Evolutionary conservation across 2,329 filamentous ascomycete genomes (phyloP).

Genomic region (Lecanicillium sp.): DNA sequence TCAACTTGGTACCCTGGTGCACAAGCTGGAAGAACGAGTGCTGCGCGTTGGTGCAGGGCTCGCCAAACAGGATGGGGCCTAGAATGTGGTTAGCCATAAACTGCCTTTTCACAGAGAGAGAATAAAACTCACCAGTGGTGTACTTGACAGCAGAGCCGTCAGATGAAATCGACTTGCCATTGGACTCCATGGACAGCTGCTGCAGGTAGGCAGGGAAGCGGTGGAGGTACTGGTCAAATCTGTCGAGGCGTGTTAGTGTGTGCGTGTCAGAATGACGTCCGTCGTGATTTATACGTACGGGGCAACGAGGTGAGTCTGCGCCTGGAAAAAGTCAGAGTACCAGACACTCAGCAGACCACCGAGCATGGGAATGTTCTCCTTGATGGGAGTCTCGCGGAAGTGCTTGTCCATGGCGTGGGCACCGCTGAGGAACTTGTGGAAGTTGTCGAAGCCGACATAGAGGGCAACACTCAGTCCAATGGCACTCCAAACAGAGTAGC

Average conservation of each 20-base stretch:
- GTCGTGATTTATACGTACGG: conserved; percentile 60
- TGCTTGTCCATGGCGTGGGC: conserved; percentile 98
- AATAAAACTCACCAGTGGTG: conserved; percentile 58
- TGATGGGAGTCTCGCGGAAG: conserved; percentile 83
- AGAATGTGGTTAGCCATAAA: conserved; percentile 12
- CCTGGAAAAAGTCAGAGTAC: conserved; percentile 98
- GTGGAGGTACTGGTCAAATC: conserved; percentile 98
- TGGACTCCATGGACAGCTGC: conserved; percentile 99
- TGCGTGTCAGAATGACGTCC: neutral
- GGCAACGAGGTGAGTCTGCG: conserved; percentile 94
- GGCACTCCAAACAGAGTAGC: conserved; percentile 98
- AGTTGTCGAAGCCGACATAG: conserved; percentile 96
- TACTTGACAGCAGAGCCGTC: conserved; percentile 90
- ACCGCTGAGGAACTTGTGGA: conserved; percentile 89
- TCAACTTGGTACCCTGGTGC: conserved; percentile 98
- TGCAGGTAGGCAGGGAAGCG: conserved; percentile 98
- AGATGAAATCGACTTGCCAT: conserved; percentile 93
- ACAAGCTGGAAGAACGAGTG: conserved; percentile 99
- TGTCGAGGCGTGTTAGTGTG: conserved; percentile 25
- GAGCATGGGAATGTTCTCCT: conserved; percentile 90
- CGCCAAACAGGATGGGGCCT: conserved; percentile 88
- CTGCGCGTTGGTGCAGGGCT: conserved; percentile 97
- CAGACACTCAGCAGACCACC: conserved; percentile 92
- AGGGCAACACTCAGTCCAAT: conserved; percentile 91
- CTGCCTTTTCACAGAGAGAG: neutral